phyloP scores from a whole-genome alignment of 2,329 filamentous ascomycete genomes.

The Dactylellina drechsleri region DNA sequence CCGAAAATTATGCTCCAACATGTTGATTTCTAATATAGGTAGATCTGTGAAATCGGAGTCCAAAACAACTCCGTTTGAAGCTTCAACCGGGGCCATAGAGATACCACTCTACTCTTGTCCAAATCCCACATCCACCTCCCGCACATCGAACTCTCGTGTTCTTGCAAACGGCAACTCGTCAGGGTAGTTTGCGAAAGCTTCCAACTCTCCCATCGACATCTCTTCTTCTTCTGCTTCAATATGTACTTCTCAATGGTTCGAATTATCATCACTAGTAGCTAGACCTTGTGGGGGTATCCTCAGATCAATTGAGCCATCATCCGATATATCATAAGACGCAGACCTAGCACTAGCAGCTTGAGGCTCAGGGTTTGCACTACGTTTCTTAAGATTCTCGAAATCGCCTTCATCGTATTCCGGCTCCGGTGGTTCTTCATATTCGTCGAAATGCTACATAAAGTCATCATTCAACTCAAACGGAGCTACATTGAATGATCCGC shows the following conservation, averaged over 20 bases:
- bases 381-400: slow-evolving; percentile 9
- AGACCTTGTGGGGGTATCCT: not conserved
- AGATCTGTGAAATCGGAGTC: slow-evolving; percentile 9
- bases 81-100: slow-evolving; percentile 12
- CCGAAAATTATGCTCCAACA: not conserved
- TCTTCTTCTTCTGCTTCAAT: slow-evolving; percentile 6
- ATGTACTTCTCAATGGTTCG: not conserved
- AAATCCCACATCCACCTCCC: not conserved
- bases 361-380: not conserved
- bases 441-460: not conserved
- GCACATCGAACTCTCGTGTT: not conserved
- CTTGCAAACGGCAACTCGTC: not conserved
- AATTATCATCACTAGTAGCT: not conserved
- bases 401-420: not conserved
- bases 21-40: slow-evolving; percentile 13
- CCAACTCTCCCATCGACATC: not conserved
- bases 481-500: not conserved
- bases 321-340: too few relatives aligned
- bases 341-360: not conserved
- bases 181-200: too few relatives aligned
- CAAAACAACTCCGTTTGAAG: slow-evolving; percentile 12
- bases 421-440: not conserved
- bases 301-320: too few relatives aligned
- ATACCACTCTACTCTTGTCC: slow-evolving; percentile 4
- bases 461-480: not conserved